phyloP scores from a whole-genome alignment of 208 protist genomes.

The Blastocrithidia nonstop region DNA sequence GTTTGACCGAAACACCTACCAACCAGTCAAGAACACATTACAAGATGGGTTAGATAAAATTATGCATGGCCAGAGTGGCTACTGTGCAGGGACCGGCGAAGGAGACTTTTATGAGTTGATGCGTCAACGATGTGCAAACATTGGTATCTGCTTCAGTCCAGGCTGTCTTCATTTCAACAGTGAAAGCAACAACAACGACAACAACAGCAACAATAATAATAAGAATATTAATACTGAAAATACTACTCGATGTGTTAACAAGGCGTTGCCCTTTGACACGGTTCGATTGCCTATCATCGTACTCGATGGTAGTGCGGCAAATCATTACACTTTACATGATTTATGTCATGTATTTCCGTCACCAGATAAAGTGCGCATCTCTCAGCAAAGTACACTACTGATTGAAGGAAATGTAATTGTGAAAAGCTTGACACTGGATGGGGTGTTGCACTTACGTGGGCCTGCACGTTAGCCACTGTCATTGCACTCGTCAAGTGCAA shows the following conservation, averaged over 20 bases:
- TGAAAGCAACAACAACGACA: constrained; percentile 8
- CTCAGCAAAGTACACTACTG: constrained; percentile 42
- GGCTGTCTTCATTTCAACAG: too few species aligned
- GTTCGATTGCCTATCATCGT: constrained; percentile 35
- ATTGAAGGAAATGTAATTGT: constrained; percentile 56
- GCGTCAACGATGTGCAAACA: constrained; percentile 34
- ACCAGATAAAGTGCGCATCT: constrained; percentile 35
- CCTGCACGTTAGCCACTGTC: constrained; percentile 10
- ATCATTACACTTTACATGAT: constrained; percentile 10
- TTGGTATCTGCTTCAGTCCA: too few species aligned
- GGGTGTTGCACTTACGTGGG: constrained; percentile 39
- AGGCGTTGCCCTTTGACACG: constrained; percentile 16
- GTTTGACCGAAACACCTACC: constrained; percentile 65
- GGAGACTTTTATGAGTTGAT: constrained; percentile 45
- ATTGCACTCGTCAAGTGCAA: too few species aligned
- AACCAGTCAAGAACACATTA: constrained; percentile 79
- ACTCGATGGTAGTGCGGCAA: constrained; percentile 10
- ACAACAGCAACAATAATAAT: constrained; percentile 9
- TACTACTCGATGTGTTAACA: too few species aligned
- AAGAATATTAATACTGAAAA: too few species aligned
- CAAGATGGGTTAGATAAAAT: constrained; percentile 28
- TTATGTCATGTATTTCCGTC: constrained; percentile 27
- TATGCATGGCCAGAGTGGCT: constrained; percentile 17
- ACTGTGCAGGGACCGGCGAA: constrained; percentile 64
- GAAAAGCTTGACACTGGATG: constrained; percentile 49